These are phyloP conservation scores for Pseudotsuga menziesii DNA, from an alignment of 75 land plant genomes.

Conservation along the genomic window DNA sequence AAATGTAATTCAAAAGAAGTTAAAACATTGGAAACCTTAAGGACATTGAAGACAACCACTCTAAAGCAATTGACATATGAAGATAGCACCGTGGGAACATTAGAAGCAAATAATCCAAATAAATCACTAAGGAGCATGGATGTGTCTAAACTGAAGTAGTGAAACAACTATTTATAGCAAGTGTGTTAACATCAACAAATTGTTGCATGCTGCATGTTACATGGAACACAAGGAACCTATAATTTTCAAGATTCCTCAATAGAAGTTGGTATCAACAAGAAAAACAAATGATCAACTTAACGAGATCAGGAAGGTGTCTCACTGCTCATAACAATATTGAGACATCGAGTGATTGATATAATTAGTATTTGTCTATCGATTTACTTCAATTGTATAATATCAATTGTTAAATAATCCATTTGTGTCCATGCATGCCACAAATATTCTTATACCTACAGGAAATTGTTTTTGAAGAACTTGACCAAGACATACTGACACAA, in stretches of 20 bases:
- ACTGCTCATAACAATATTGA: background rate
- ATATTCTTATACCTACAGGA: no score
- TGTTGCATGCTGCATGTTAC: slow-evolving; percentile 1
- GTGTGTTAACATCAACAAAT: background rate
- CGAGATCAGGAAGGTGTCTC: background rate
- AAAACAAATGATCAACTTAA: background rate
- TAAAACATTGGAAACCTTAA: background rate
- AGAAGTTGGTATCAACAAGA: background rate
- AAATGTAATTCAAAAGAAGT: background rate
- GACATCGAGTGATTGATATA: no score
- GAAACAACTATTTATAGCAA: background rate
- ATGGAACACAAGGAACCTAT: background rate
- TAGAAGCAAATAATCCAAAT: background rate
- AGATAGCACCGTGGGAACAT: background rate
- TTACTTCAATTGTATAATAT: no score
- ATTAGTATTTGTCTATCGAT: no score
- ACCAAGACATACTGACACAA: no score
- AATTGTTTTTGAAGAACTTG: background rate
- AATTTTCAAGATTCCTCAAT: background rate
- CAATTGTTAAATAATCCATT: no score
- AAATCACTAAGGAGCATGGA: background rate
- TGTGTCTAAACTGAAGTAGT: background rate
- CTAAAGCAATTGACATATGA: background rate
- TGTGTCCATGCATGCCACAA: slow-evolving; percentile 77
- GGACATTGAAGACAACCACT: background rate